These are phyloP conservation scores for Calocybe gangraenosa DNA, from an alignment of 768 basidiomycete genomes.

Conservation along the genomic window DNA sequence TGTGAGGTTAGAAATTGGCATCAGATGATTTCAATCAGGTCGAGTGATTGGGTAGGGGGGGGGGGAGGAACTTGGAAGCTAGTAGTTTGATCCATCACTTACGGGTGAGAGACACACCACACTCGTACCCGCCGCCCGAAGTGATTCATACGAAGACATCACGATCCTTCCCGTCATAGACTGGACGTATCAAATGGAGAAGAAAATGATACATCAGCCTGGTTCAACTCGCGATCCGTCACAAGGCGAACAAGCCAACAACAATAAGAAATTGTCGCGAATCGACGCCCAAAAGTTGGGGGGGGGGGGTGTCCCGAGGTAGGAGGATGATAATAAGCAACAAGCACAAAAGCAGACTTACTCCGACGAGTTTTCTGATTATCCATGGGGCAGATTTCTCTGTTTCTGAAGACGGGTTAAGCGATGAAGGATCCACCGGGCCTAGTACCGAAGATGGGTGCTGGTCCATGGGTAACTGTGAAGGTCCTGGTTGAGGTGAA, in stretches of 20 bases:
- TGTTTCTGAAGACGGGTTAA: conserved; percentile 36
- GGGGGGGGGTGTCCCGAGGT: not conserved
- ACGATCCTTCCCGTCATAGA: conserved; percentile 61
- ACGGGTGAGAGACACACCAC: conserved; percentile 62
- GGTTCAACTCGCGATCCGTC: too few species aligned
- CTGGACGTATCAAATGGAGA: conserved; percentile 25
- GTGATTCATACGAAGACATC: conserved; percentile 59
- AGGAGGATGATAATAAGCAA: not conserved
- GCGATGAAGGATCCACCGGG: conserved; percentile 42
- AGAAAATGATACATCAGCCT: not conserved
- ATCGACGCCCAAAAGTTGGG: too few species aligned
- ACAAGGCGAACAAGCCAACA: too few species aligned
- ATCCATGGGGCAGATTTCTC: conserved; percentile 62
- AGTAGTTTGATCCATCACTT: conserved; percentile 16
- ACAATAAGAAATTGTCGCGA: too few species aligned
- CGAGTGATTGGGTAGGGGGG: too few species aligned
- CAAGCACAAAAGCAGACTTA: conserved; percentile 25
- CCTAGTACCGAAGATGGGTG: conserved; percentile 2
- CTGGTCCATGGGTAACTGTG: not conserved
- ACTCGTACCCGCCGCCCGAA: conserved; percentile 54
- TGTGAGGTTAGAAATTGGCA: too few species aligned
- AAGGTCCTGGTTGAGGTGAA: not conserved
- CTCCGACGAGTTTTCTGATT: conserved; percentile 59
- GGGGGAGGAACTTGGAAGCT: too few species aligned
- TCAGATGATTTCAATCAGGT: too few species aligned